These are phyloP conservation scores for Solanum gracilifrons DNA, from an alignment of 257 asterid genomes.

Conservation along the genomic window DNA sequence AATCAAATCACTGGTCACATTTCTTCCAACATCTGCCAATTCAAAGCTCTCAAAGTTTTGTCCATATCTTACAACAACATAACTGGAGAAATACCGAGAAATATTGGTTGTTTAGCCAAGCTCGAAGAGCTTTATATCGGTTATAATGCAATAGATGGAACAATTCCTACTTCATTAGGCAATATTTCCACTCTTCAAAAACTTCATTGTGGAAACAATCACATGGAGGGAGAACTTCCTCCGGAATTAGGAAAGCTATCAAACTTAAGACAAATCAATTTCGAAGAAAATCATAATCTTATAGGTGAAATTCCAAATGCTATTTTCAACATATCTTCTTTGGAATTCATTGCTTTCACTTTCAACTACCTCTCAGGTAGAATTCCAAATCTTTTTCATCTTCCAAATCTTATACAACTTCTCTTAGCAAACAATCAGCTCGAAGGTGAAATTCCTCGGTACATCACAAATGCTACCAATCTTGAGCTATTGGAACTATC, in stretches of 20 bases:
- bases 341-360: conserved; percentile 8
- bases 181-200: conserved; percentile 21
- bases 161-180: conserved; percentile 17
- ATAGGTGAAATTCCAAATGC: conserved; percentile 20
- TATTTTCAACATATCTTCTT: conserved; percentile 25
- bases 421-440: conserved; percentile 9
- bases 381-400: conserved; percentile 9
- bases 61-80: conserved; percentile 12
- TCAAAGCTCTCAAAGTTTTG: neutral
- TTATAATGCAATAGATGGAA: conserved; percentile 8
- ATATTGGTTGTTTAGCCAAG: conserved; percentile 17
- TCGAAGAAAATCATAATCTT: conserved; percentile 7
- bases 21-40: conserved; percentile 14
- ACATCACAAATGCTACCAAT: conserved; percentile 18
- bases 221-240: conserved; percentile 19
- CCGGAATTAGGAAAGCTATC: conserved; percentile 12
- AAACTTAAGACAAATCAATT: conserved; percentile 5
- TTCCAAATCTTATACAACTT: conserved; percentile 22
- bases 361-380: conserved; percentile 14
- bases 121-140: conserved; percentile 14
- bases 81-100: conserved; percentile 18
- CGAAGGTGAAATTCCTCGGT: neutral
- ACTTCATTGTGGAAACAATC: conserved; percentile 8
- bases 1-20: conserved; percentile 12
- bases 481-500: conserved; percentile 10